Conservation (phyloP, 2,329 filamentous ascomycete species). For the Cercospora janseana region DNA sequence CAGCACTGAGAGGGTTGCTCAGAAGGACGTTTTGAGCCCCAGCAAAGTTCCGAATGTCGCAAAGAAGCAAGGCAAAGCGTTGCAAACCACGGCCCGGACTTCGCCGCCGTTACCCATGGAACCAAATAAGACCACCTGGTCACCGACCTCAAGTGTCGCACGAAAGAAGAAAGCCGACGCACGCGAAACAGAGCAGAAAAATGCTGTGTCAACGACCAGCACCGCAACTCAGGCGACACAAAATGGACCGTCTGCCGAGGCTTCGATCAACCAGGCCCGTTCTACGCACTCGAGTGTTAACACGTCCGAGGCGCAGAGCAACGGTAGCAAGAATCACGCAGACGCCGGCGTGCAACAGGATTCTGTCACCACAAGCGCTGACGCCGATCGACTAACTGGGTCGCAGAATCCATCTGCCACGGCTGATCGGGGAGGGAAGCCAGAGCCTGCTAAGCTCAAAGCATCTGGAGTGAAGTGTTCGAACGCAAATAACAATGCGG, state of each 20-base stretch:
- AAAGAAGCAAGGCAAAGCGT: slow-evolving; percentile 10
- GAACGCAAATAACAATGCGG: neutral
- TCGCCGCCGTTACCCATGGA: slow-evolving; percentile 10
- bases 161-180: neutral
- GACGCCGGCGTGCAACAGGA: too few species aligned
- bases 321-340: too few species aligned
- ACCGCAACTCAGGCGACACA: neutral
- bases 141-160: slow-evolving; percentile 2
- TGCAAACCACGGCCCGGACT: neutral
- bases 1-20: neutral
- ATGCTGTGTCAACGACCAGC: neutral
- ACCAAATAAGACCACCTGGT: slow-evolving; percentile 12
- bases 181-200: neutral
- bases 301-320: neutral
- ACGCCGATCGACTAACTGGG: too few species aligned
- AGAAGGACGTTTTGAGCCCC: slow-evolving; percentile 4
- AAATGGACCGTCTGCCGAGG: neutral
- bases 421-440: too few species aligned
- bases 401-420: too few species aligned
- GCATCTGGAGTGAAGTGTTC: too few species aligned
- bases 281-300: too few species aligned
- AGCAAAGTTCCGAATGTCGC: slow-evolving; percentile 2
- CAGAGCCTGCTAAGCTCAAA: too few species aligned
- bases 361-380: too few species aligned
- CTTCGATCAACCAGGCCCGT: neutral